Evolutionary conservation across 352 stramenopile genomes (phyloP).

Genomic region (Globisporangium spinosum): DNA sequence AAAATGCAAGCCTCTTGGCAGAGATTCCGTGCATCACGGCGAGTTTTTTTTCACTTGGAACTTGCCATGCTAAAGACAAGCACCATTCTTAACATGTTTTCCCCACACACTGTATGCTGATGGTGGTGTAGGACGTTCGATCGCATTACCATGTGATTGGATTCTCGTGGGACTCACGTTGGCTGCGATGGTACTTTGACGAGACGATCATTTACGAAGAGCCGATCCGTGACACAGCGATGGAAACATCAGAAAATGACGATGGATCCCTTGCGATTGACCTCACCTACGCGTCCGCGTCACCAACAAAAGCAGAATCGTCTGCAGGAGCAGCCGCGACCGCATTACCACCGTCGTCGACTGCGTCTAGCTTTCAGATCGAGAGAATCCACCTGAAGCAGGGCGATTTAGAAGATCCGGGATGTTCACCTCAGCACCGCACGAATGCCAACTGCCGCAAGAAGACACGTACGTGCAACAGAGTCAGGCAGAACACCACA

Average conservation of each 20-base stretch:
- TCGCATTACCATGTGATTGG: conserved; percentile 30
- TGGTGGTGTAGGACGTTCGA: conserved; percentile 23
- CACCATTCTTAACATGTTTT: neutral
- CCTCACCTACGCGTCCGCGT: neutral
- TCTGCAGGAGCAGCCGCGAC: neutral
- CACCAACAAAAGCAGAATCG: neutral
- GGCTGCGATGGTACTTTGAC: conserved; percentile 61
- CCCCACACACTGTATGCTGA: neutral
- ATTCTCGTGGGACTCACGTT: conserved; percentile 46
- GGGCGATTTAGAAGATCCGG: conserved; percentile 25
- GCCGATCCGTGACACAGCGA: conserved; percentile 17
- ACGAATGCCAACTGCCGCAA: conserved; percentile 37
- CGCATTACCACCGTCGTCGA: neutral
- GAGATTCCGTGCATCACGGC: conserved; percentile 42
- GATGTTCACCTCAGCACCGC: conserved; percentile 31
- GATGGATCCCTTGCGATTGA: conserved; percentile 4
- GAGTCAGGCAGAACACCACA: neutral
- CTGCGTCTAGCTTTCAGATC: conserved; percentile 14
- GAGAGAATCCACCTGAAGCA: conserved; percentile 27
- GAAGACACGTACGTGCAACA: conserved; percentile 32
- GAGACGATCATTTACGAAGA: conserved; percentile 47
- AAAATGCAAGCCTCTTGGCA: conserved; percentile 30
- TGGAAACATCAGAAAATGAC: neutral
- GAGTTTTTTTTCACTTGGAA: neutral
- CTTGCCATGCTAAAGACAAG: neutral